Percentiles rank a stretch among this genome's conserved stretches.
These are phyloP conservation scores for Fermentozyma sake DNA, from an alignment of 1,139 yeast genomes.

Conservation along the genomic window DNA sequence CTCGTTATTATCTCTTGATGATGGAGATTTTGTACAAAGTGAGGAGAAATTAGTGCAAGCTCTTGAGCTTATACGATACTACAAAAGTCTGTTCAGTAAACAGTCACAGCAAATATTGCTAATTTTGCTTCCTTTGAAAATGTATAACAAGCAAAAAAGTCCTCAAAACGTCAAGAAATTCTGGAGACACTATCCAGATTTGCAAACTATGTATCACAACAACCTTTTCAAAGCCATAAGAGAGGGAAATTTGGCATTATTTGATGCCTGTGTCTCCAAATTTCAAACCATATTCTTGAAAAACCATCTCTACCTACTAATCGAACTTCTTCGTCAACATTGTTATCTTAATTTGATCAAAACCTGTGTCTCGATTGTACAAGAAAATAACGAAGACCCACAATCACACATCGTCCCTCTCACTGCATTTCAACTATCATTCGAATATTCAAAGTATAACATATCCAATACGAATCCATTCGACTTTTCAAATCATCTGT, in stretches of 20 bases:
- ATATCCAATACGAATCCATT: constrained; percentile 1
- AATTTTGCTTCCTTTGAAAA: constrained; percentile 52
- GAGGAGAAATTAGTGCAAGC: constrained; percentile 48
- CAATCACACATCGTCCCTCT: constrained; percentile 42
- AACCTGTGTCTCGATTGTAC: constrained; percentile 36
- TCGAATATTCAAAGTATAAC: constrained; percentile 30
- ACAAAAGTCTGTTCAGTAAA: constrained; percentile 18
- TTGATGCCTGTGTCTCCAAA: constrained; percentile 38
- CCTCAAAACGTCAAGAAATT: constrained; percentile 22
- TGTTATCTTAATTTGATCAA: constrained; percentile 53
- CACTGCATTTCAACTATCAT: constrained; percentile 42
- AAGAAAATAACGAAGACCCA: constrained; percentile 21
- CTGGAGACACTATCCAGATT: constrained; percentile 43
- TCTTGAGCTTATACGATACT: constrained; percentile 27
- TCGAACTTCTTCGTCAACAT: constrained; percentile 49
- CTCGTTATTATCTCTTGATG: constrained; percentile 60
- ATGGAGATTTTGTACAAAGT: constrained; percentile 53
- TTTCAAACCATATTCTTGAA: constrained; percentile 52
- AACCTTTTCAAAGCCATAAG: constrained; percentile 44
- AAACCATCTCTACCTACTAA: constrained; percentile 59
- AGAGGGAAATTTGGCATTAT: constrained; percentile 52
- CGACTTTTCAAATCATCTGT: constrained; percentile 1
- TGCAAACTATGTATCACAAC: constrained; percentile 43
- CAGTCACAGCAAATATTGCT: constrained; percentile 41
- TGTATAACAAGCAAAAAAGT: constrained; percentile 34